Percentiles rank a stretch among this genome's conserved stretches.
Evolutionary conservation across 306 rosid species (phyloP).

Genomic region (Malus asiatica): DNA sequence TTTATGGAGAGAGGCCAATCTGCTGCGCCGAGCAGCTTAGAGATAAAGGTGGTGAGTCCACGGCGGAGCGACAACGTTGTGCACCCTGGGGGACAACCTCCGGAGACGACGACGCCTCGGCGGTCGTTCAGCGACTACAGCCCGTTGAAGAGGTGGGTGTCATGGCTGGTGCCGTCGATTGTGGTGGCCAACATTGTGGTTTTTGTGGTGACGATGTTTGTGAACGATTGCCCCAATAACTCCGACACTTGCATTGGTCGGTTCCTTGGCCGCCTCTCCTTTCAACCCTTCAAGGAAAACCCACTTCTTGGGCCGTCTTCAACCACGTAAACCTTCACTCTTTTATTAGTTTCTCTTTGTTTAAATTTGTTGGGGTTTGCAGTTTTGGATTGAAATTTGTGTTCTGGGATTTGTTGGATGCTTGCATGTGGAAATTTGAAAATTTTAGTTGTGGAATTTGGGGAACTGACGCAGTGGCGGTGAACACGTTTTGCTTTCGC

Average conservation of each 20-base stretch:
- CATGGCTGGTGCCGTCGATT: slow-evolving; percentile 71
- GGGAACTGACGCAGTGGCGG: neutral
- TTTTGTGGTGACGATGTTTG: slow-evolving; percentile 47
- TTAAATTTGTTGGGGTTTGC: neutral
- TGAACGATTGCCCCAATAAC: slow-evolving; percentile 57
- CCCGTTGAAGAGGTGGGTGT: slow-evolving; percentile 49
- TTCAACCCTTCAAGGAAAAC: slow-evolving; percentile 72
- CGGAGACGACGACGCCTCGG: neutral
- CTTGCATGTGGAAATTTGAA: neutral
- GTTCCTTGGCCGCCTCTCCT: slow-evolving; percentile 70
- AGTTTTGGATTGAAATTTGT: neutral
- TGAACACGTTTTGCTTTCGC: no score
- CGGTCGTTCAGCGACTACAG: slow-evolving; percentile 11
- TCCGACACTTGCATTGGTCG: slow-evolving; percentile 38
- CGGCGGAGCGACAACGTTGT: slow-evolving; percentile 21
- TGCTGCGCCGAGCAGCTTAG: slow-evolving; percentile 18
- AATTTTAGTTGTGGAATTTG: neutral
- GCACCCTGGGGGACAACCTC: slow-evolving; percentile 15
- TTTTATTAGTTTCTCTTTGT: neutral
- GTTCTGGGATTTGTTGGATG: neutral
- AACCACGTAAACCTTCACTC: slow-evolving; percentile 39
- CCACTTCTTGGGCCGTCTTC: slow-evolving; percentile 87
- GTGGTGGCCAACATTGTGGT: slow-evolving; percentile 48
- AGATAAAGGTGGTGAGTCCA: slow-evolving; percentile 47
- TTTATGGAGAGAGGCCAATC: slow-evolving; percentile 38